phyloP scores from a whole-genome alignment of 306 rosid species.

The Acacia melanoxylon region DNA sequence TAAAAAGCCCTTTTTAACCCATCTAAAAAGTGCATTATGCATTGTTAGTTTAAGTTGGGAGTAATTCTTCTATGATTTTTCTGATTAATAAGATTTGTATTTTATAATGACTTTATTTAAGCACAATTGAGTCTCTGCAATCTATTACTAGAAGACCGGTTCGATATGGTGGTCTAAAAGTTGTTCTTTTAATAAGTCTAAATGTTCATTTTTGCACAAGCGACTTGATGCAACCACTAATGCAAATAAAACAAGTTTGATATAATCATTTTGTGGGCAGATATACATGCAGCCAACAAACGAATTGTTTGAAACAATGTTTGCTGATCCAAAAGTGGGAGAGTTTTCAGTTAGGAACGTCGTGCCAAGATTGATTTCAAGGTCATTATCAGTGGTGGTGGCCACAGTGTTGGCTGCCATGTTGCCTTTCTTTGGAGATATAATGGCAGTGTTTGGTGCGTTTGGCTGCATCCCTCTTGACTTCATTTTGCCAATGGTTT shows the following conservation, averaged over 20 bases:
- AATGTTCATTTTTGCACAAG: neutral
- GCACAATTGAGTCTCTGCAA: too few relatives aligned
- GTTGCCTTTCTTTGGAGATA: constrained; percentile 85
- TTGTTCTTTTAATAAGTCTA: too few relatives aligned
- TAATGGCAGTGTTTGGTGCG: constrained; percentile 78
- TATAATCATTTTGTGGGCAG: constrained; percentile 28
- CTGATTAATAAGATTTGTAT: too few relatives aligned
- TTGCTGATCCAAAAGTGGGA: constrained; percentile 58
- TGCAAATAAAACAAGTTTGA: neutral
- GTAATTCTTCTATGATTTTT: too few relatives aligned
- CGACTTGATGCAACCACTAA: neutral
- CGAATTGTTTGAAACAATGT: constrained; percentile 62
- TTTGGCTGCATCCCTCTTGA: constrained; percentile 83
- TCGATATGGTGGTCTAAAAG: too few relatives aligned
- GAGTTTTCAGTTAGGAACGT: constrained; percentile 64
- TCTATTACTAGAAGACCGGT: too few relatives aligned
- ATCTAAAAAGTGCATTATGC: too few relatives aligned
- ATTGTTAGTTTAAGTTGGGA: too few relatives aligned
- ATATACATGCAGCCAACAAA: constrained; percentile 84
- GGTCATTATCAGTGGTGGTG: constrained; percentile 62
- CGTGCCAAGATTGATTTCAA: constrained; percentile 57
- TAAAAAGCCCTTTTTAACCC: too few relatives aligned
- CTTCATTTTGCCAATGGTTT: constrained; percentile 80
- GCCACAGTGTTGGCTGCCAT: constrained; percentile 72
- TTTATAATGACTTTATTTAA: too few relatives aligned